These are phyloP conservation scores for Rhynchosporium secalis DNA, from an alignment of 2,329 filamentous ascomycete genomes.

Conservation along the genomic window DNA sequence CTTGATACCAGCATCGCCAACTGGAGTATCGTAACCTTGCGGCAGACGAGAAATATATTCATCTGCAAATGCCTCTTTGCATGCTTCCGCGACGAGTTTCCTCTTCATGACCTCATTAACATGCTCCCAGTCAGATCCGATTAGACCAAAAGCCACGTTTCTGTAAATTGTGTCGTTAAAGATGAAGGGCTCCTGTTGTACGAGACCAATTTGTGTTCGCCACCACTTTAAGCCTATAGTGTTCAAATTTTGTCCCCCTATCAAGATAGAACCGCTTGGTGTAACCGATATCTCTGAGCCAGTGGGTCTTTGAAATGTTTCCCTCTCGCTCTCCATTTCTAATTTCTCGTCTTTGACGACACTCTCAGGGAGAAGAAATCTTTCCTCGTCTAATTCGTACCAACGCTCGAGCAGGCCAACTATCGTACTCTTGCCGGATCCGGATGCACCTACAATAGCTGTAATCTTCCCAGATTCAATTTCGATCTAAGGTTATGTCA, in stretches of 20 bases:
- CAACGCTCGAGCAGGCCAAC: conserved; percentile 70
- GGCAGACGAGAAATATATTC: conserved; percentile 68
- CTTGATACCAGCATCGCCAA: conserved; percentile 76
- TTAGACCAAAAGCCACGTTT: conserved; percentile 62
- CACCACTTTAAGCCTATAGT: conserved; percentile 64
- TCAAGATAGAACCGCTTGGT: conserved; percentile 53
- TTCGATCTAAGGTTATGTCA: conserved; percentile 6
- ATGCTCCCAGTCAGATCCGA: conserved; percentile 52
- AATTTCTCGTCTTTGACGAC: conserved; percentile 48
- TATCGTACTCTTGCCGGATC: conserved; percentile 73
- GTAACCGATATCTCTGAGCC: conserved; percentile 39
- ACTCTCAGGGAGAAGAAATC: conserved; percentile 44
- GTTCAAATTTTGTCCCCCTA: conserved; percentile 54
- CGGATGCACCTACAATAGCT: conserved; percentile 72
- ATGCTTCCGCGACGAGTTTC: conserved; percentile 62
- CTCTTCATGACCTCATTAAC: conserved; percentile 55
- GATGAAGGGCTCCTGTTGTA: conserved; percentile 67
- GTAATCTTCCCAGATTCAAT: conserved; percentile 66
- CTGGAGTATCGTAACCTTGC: conserved; percentile 68
- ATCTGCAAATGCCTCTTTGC: conserved; percentile 66
- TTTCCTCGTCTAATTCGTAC: conserved; percentile 62
- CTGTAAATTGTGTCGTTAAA: conserved; percentile 66
- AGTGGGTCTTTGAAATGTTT: conserved; percentile 37
- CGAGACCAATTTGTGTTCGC: conserved; percentile 61
- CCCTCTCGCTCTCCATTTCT: conserved; percentile 41